Conservation (phyloP, 768 basidiomycete genomes). For the Russula griseocarnosa region DNA sequence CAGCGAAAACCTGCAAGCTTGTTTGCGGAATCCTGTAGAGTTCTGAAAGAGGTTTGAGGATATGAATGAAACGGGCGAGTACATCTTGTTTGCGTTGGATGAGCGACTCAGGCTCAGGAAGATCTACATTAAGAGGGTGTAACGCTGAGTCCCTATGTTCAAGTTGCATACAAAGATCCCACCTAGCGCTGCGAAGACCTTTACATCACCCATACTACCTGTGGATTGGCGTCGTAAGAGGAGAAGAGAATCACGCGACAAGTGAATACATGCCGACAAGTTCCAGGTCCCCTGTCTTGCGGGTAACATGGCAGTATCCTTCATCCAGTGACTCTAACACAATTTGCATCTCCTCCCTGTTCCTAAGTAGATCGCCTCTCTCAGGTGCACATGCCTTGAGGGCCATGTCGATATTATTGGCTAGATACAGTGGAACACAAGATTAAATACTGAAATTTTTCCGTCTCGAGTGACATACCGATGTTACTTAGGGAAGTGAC, state of each 20-base stretch:
- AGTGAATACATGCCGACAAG: slow-evolving; percentile 48
- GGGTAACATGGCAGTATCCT: slow-evolving; percentile 78
- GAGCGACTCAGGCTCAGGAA: slow-evolving; percentile 48
- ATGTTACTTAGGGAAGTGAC: slow-evolving; percentile 46
- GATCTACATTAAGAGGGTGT: slow-evolving; percentile 42
- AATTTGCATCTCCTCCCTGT: slow-evolving; percentile 62
- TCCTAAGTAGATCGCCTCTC: slow-evolving; percentile 54
- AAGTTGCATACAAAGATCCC: background rate
- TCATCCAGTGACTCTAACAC: slow-evolving; percentile 75
- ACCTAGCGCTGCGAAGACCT: slow-evolving; percentile 20
- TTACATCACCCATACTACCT: slow-evolving; percentile 14
- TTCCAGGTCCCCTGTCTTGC: slow-evolving; percentile 55
- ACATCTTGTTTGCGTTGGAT: slow-evolving; percentile 51
- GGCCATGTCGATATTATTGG: slow-evolving; percentile 39
- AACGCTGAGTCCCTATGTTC: background rate
- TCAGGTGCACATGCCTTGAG: slow-evolving; percentile 76
- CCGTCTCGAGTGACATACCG: slow-evolving; percentile 31
- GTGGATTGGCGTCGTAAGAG: background rate
- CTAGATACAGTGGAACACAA: slow-evolving; percentile 8
- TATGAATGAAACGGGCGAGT: slow-evolving; percentile 68
- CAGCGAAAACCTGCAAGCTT: slow-evolving; percentile 85
- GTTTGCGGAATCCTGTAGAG: slow-evolving; percentile 71
- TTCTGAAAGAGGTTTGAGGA: slow-evolving; percentile 59
- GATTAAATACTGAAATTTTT: background rate
- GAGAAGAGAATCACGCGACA: background rate